Conservation (phyloP, 2,329 filamentous ascomycete genomes). For the Claviceps spartinae region DNA sequence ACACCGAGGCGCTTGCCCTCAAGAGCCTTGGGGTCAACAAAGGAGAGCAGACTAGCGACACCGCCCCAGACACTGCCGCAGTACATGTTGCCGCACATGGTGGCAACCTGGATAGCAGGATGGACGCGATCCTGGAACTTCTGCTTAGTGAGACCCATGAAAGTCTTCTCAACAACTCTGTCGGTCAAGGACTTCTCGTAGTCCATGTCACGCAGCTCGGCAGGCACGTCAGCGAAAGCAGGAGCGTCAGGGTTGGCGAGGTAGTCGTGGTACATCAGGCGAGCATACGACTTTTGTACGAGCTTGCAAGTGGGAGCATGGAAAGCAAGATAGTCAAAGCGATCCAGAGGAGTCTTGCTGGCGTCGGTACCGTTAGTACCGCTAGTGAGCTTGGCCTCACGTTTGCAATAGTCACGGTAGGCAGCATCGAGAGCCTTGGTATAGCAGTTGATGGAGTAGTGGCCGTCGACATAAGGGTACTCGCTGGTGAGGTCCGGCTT, state of each 20-base stretch:
- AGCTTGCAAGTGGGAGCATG: constrained; percentile 80
- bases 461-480: constrained; percentile 74
- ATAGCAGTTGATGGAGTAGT: constrained; percentile 74
- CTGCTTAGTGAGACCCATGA: constrained; percentile 76
- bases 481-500: constrained; percentile 81
- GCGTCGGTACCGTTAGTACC: constrained; percentile 33
- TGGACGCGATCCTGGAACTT: constrained; percentile 65
- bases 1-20: constrained; percentile 60
- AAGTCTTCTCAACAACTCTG: constrained; percentile 76
- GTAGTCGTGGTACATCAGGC: constrained; percentile 78
- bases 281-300: constrained; percentile 72
- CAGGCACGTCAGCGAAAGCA: constrained; percentile 59
- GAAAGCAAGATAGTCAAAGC: constrained; percentile 75
- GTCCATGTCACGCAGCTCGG: constrained; percentile 64
- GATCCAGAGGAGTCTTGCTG: constrained; percentile 54
- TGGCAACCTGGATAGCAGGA: constrained; percentile 62
- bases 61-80: constrained; percentile 64
- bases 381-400: constrained; percentile 47
- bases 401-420: constrained; percentile 68
- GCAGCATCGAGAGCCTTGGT: constrained; percentile 66
- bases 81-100: constrained; percentile 60
- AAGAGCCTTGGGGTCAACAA: constrained; percentile 48
- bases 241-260: constrained; percentile 53
- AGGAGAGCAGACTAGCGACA: constrained; percentile 54
- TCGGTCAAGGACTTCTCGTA: constrained; percentile 69